A percentile compares a stretch with the other conserved stretches of the same genome.
These are phyloP conservation scores for Raffaelea albimanens DNA, from an alignment of 2,329 filamentous ascomycete genomes.

Conservation along the genomic window DNA sequence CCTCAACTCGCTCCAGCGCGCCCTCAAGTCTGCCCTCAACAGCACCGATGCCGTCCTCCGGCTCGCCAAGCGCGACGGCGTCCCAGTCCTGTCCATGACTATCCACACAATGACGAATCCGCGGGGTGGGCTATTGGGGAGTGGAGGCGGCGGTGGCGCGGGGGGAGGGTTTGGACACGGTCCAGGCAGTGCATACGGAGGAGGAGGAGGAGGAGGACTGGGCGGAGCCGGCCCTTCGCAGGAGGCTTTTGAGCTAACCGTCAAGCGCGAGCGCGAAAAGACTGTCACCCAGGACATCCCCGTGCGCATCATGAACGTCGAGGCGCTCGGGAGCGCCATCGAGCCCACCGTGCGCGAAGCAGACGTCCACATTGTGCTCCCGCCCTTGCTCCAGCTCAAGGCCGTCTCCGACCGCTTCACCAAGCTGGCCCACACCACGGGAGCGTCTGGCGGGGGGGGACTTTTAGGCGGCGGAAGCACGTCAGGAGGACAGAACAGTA, in stretches of 20 bases:
- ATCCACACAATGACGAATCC: constrained; percentile 66
- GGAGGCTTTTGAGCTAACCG: constrained; percentile 41
- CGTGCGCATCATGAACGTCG: constrained; percentile 77
- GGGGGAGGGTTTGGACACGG: constrained; percentile 2
- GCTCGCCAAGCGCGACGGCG: constrained; percentile 83
- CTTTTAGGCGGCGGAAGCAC: constrained; percentile 8
- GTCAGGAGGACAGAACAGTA: not conserved
- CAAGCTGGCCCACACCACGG: constrained; percentile 58
- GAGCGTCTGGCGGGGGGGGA: constrained; percentile 11
- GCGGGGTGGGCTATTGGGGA: constrained; percentile 22
- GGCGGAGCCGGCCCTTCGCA: constrained; percentile 26
- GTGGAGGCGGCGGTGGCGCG: constrained; percentile 22
- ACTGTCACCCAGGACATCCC: constrained; percentile 93
- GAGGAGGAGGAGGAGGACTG: constrained; percentile 23
- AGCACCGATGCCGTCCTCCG: constrained; percentile 76
- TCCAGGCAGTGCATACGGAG: constrained; percentile 19
- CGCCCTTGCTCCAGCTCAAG: constrained; percentile 79
- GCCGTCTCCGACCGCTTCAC: constrained; percentile 93
- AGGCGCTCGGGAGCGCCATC: constrained; percentile 83
- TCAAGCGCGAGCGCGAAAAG: constrained; percentile 70
- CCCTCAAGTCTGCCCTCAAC: constrained; percentile 79
- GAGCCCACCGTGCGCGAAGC: constrained; percentile 86
- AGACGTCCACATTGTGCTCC: constrained; percentile 88
- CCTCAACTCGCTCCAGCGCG: constrained; percentile 76
- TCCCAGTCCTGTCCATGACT: constrained; percentile 81